Evolutionary conservation across 768 basidiomycete species (phyloP).

Genomic region (Termitomyces sp.): DNA sequence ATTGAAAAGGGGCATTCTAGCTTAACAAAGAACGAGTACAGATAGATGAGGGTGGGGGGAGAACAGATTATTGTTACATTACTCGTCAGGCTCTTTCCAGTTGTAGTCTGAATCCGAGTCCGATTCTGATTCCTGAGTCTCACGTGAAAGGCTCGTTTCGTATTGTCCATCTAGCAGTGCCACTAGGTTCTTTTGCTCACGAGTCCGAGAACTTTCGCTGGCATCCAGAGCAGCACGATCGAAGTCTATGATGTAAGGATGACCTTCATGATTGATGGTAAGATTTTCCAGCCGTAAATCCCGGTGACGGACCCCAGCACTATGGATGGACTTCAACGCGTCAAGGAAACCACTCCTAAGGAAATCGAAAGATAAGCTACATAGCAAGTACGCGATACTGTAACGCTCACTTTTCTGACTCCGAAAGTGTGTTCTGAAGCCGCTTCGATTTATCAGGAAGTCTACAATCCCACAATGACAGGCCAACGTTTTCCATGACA

Average conservation of each 20-base stretch:
- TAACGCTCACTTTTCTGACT: neutral
- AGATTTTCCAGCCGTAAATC: slow-evolving; percentile 21
- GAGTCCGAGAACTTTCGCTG: neutral
- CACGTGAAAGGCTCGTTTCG: neutral
- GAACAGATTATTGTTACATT: neutral
- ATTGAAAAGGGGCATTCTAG: neutral
- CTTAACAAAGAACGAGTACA: neutral
- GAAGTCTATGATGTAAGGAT: slow-evolving; percentile 21
- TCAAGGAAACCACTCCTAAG: neutral
- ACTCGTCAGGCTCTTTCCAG: neutral
- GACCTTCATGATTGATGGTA: slow-evolving; percentile 10
- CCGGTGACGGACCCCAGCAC: slow-evolving; percentile 1
- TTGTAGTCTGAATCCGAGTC: neutral
- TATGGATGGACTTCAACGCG: neutral
- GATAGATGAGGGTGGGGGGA: neutral
- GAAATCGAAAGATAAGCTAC: neutral
- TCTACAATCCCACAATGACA: neutral
- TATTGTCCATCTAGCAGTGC: neutral
- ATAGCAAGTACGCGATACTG: neutral
- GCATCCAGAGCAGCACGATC: slow-evolving; percentile 10
- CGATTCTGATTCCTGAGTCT: neutral
- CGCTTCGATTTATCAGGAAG: neutral
- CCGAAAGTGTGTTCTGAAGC: neutral
- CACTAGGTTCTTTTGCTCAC: neutral
- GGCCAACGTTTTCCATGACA: slow-evolving; percentile 6